These are phyloP conservation scores for Lasiodiplodia gonubiensis DNA, from an alignment of 2,329 filamentous ascomycete genomes.

Conservation along the genomic window DNA sequence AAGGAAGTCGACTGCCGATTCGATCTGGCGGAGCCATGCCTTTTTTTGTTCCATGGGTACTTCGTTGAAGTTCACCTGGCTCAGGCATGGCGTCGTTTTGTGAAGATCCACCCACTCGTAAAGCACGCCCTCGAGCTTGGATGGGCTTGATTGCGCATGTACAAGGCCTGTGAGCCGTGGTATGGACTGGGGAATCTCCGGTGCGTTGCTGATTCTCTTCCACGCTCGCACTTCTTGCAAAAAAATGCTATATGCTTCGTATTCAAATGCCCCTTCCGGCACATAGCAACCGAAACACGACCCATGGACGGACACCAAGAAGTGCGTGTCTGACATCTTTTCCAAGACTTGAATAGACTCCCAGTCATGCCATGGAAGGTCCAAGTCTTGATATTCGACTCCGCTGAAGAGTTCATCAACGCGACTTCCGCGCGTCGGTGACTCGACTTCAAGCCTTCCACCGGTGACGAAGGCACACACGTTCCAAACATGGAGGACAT, in stretches of 20 bases:
- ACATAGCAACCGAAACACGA: background rate
- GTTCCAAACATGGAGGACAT: background rate
- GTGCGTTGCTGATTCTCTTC: background rate
- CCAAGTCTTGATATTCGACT: background rate
- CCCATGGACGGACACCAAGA: background rate
- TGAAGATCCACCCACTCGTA: background rate
- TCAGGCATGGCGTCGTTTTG: background rate
- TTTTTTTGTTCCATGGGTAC: background rate
- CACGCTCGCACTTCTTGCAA: background rate
- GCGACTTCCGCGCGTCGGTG: background rate
- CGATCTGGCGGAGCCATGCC: background rate
- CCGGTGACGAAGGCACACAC: background rate
- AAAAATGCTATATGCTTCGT: background rate
- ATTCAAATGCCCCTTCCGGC: background rate
- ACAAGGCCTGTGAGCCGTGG: background rate
- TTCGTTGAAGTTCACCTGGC: background rate
- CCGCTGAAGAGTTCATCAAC: constrained; percentile 3
- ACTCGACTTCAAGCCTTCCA: background rate
- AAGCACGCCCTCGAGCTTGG: constrained; percentile 6
- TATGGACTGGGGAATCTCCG: background rate
- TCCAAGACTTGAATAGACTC: constrained; percentile 1
- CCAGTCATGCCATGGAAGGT: constrained; percentile 3
- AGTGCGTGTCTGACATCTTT: constrained; percentile 6
- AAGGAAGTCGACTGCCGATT: background rate
- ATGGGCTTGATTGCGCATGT: background rate